Conservation (phyloP, 2,329 filamentous ascomycete genomes). For the Colletotrichum lini region DNA sequence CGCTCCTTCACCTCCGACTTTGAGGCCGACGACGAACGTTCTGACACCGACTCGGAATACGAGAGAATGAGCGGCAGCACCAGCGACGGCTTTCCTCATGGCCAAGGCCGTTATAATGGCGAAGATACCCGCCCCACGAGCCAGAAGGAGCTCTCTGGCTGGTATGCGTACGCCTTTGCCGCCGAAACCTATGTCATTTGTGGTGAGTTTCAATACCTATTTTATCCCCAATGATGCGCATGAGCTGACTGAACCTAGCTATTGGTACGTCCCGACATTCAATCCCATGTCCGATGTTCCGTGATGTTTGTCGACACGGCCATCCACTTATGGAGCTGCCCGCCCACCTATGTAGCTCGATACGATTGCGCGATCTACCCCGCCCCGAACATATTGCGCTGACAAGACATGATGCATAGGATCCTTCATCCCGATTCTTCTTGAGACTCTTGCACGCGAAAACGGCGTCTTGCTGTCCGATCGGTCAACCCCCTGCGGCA, state of each 20-base stretch:
- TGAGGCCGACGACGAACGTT: slow-evolving; percentile 79
- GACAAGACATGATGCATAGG: slow-evolving; percentile 62
- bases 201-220: slow-evolving; percentile 68
- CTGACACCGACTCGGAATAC: slow-evolving; percentile 55
- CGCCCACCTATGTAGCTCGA: slow-evolving; percentile 1
- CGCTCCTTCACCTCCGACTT: slow-evolving; percentile 74
- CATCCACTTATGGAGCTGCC: not conserved
- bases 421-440: slow-evolving; percentile 94
- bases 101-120: slow-evolving; percentile 74
- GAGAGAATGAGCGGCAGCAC: slow-evolving; percentile 54
- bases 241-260: slow-evolving; percentile 43
- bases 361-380: slow-evolving; percentile 7
- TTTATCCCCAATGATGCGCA: slow-evolving; percentile 1
- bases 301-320: not conserved
- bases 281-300: not conserved
- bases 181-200: slow-evolving; percentile 97
- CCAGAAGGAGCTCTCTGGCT: slow-evolving; percentile 87
- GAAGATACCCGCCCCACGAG: slow-evolving; percentile 94
- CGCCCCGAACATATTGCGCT: slow-evolving; percentile 14
- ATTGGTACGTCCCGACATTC: slow-evolving; percentile 47
- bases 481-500: slow-evolving; percentile 79
- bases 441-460: slow-evolving; percentile 93
- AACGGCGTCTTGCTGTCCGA: slow-evolving; percentile 90
- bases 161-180: slow-evolving; percentile 97
- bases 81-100: slow-evolving; percentile 55